Percentiles rank a stretch among this genome's conserved stretches.
These are phyloP conservation scores for Carpinus fangiana DNA, from an alignment of 306 rosid species.

Conservation along the genomic window DNA sequence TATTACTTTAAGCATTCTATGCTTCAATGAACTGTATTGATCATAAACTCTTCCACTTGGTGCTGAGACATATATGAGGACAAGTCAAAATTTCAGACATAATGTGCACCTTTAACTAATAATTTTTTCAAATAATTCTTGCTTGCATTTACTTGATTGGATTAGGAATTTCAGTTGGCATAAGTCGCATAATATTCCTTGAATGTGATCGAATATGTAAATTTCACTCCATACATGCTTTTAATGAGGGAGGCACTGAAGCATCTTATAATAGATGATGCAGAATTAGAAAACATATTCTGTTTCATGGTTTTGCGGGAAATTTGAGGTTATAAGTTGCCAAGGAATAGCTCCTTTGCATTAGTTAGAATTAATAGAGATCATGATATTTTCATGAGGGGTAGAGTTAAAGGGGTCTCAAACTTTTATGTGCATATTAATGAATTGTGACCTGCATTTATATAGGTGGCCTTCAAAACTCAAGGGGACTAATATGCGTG, in stretches of 20 bases:
- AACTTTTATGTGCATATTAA: not conserved
- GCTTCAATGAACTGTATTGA: not conserved
- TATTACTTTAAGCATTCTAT: not conserved
- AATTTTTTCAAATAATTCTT: not conserved
- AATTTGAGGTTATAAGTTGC: not conserved
- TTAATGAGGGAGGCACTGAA: not conserved
- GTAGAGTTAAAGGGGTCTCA: not conserved
- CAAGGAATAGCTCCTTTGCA: not conserved
- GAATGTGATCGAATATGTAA: not conserved
- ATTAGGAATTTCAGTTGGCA: not conserved
- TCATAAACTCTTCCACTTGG: not conserved
- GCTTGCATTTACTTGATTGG: not conserved
- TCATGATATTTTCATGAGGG: not conserved
- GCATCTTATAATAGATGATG: not conserved
- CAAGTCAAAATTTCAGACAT: not conserved
- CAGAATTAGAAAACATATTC: not conserved
- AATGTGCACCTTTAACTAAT: not conserved
- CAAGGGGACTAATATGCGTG: constrained; percentile 30
- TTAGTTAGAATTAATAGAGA: not conserved
- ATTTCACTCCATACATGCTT: not conserved
- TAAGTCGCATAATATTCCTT: not conserved
- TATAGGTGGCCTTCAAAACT: not conserved
- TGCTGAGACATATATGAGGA: not conserved
- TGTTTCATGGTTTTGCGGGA: not conserved
- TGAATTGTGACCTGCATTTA: not conserved